Evolutionary conservation across 1,284 basidiomycete genomes (phyloP).

Genomic region (Ceratobasidium sp.): DNA sequence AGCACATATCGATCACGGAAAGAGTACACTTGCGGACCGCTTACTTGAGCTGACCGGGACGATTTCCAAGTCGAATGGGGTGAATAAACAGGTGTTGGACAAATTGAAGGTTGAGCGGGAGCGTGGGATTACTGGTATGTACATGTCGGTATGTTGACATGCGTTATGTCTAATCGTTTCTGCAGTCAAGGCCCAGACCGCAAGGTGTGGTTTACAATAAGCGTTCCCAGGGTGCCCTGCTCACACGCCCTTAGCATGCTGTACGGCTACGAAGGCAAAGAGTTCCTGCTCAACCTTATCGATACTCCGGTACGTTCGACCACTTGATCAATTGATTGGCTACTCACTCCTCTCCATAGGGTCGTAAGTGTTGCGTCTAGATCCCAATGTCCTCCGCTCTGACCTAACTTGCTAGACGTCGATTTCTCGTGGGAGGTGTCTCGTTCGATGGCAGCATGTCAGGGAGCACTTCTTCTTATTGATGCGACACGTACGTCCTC

Average conservation of each 20-base stretch:
- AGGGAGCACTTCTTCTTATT: constrained; percentile 91
- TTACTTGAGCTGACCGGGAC: constrained; percentile 80
- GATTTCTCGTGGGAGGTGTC: constrained; percentile 98
- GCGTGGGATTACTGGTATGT: constrained; percentile 90
- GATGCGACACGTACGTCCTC: constrained; percentile 80
- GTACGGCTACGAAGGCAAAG: constrained; percentile 66
- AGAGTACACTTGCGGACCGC: constrained; percentile 92
- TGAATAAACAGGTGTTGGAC: constrained; percentile 92
- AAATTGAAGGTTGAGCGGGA: constrained; percentile 97
- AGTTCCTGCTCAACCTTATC: constrained; percentile 92
- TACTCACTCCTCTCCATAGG: background rate
- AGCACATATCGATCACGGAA: constrained; percentile 95
- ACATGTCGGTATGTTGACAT: background rate
- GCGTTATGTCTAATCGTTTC: constrained; percentile 22
- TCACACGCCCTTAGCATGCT: constrained; percentile 75
- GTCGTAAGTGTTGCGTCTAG: background rate
- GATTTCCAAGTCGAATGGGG: constrained; percentile 74
- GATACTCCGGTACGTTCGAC: constrained; percentile 76
- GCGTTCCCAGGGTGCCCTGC: background rate
- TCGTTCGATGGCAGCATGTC: constrained; percentile 91
- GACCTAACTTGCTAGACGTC: constrained; percentile 71
- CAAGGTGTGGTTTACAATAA: constrained; percentile 66
- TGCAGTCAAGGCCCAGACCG: constrained; percentile 90
- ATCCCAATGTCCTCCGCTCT: background rate
- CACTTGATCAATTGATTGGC: constrained; percentile 13